Percentiles rank a stretch among this genome's conserved stretches.
phyloP scores from a whole-genome alignment of 139 green algal genomes.

The Astrephomene gubernaculifera region DNA sequence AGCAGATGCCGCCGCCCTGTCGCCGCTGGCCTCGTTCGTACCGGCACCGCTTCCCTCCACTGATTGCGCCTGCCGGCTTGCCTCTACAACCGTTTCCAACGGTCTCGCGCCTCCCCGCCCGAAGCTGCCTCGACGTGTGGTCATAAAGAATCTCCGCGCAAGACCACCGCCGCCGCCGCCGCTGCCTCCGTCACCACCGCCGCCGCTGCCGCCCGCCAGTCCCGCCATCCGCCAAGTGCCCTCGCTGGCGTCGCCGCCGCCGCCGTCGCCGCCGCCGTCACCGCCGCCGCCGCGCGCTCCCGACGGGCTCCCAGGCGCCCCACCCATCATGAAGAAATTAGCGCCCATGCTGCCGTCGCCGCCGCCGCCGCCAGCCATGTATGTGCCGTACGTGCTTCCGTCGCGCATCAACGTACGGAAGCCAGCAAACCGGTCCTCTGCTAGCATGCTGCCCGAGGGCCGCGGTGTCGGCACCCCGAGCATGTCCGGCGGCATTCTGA shows the following conservation, averaged over 20 bases:
- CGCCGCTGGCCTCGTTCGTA: too few species aligned
- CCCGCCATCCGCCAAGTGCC: not conserved
- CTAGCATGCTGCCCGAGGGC: not conserved
- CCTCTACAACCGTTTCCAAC: too few species aligned
- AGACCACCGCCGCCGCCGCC: not conserved
- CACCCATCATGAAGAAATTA: constrained; percentile 32
- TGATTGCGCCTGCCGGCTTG: too few species aligned
- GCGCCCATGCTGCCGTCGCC: constrained; percentile 9
- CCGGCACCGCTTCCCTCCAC: too few species aligned
- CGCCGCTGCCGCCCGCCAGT: not conserved
- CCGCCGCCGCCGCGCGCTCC: not conserved
- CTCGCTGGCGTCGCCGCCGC: not conserved
- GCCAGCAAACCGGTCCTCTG: constrained; percentile 9
- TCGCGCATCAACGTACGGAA: constrained; percentile 25
- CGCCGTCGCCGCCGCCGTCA: not conserved
- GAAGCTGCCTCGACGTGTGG: too few species aligned
- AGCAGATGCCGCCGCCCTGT: too few species aligned
- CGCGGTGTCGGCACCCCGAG: not conserved
- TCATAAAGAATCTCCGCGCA: too few species aligned
- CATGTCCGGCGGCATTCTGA: too few species aligned
- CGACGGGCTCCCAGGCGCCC: not conserved
- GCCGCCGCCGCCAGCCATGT: too few species aligned
- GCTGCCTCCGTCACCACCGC: too few species aligned
- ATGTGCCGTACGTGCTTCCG: not conserved
- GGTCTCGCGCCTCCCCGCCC: too few species aligned